phyloP scores from a whole-genome alignment of 2,329 filamentous ascomycete species.

The Exophiala calicioides region DNA sequence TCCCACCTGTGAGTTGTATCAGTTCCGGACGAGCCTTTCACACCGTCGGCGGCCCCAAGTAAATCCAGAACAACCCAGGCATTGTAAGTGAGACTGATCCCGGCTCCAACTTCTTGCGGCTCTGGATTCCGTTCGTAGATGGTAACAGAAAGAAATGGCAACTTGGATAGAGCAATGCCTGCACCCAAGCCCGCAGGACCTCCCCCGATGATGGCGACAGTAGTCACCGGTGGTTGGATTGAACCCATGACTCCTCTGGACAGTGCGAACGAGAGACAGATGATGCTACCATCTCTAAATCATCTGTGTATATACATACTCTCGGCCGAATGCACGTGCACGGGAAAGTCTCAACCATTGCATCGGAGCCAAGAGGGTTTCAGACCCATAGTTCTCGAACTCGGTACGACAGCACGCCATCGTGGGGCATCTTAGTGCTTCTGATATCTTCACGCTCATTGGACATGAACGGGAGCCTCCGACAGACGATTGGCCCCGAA shows the following conservation, averaged over 20 bases:
- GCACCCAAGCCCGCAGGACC: slow-evolving; percentile 44
- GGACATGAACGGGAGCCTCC: background rate
- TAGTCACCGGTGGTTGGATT: too few species aligned
- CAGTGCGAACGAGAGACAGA: too few species aligned
- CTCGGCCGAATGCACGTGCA: too few species aligned
- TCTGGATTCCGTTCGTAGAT: slow-evolving; percentile 50
- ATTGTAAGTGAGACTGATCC: slow-evolving; percentile 49
- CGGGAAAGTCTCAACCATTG: too few species aligned
- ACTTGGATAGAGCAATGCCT: slow-evolving; percentile 46
- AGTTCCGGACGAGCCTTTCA: slow-evolving; percentile 38
- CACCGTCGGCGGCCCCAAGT: slow-evolving; percentile 44
- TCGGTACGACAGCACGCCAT: background rate
- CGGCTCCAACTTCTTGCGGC: slow-evolving; percentile 50
- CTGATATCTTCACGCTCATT: background rate
- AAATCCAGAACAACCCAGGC: slow-evolving; percentile 39
- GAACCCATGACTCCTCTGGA: too few species aligned
- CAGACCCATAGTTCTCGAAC: too few species aligned
- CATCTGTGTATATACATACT: too few species aligned
- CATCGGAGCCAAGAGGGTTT: too few species aligned
- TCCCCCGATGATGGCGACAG: slow-evolving; percentile 44
- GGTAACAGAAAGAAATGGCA: slow-evolving; percentile 44
- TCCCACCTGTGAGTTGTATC: slow-evolving; percentile 34
- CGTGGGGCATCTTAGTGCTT: background rate
- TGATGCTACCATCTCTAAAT: too few species aligned
- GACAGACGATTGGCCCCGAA: too few species aligned